A percentile compares a stretch with the other conserved stretches of the same genome.
Conservation (phyloP, 1,139 yeast genomes). For the Dujonia santamariae region DNA sequence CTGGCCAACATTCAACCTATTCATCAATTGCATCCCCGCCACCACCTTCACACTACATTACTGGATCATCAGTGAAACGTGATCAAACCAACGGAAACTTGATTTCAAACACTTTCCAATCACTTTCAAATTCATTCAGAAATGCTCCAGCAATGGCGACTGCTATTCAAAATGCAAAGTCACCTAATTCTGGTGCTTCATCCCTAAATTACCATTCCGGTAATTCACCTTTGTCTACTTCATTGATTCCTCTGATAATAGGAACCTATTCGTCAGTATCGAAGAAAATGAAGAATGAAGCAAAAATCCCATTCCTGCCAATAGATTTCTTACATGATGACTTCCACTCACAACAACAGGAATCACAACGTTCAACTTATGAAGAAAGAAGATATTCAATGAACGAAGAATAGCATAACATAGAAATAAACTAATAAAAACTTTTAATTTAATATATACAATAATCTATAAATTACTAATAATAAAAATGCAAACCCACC, state of each 20-base stretch:
- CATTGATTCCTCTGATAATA: slow-evolving; percentile 41
- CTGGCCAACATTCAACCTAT: slow-evolving; percentile 2
- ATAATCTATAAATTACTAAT: not conserved
- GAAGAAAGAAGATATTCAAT: no score
- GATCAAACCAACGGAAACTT: slow-evolving; percentile 5
- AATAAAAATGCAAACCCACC: no score
- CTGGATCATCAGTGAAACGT: slow-evolving; percentile 11
- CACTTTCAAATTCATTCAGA: slow-evolving; percentile 18
- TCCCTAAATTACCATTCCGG: slow-evolving; percentile 5
- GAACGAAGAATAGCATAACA: no score
- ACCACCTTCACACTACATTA: slow-evolving; percentile 28
- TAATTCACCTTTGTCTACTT: slow-evolving; percentile 24
- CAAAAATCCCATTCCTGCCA: slow-evolving; percentile 42
- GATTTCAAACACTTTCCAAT: slow-evolving; percentile 16
- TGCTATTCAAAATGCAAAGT: slow-evolving; percentile 6
- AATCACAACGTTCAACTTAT: not conserved
- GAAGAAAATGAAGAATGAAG: slow-evolving; percentile 33
- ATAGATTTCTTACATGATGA: slow-evolving; percentile 39
- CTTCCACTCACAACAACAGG: slow-evolving; percentile 13
- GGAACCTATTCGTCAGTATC: slow-evolving; percentile 39
- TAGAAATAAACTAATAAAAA: no score
- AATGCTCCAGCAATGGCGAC: slow-evolving; percentile 1
- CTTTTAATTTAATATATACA: not conserved
- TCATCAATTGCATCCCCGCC: slow-evolving; percentile 11
- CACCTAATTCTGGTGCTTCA: slow-evolving; percentile 9